Evolutionary conservation across 1,139 yeast species (phyloP), one percentile per base, ranked within the genome.

Genomic region (Yarrowia galli): DNA sequence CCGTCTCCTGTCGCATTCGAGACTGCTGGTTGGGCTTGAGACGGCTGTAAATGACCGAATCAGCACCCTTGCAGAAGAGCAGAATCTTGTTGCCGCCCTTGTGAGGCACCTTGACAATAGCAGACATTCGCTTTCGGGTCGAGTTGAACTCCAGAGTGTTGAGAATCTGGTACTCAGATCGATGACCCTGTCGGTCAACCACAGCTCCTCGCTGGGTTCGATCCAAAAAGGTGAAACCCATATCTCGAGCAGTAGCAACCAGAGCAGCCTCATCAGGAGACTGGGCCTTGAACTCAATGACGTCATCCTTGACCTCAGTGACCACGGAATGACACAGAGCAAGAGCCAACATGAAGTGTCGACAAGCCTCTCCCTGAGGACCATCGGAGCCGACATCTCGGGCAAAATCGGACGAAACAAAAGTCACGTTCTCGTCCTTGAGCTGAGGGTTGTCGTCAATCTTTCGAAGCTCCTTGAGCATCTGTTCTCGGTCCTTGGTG

Each of bases 251-350:
- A 60, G 95, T 92, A 8, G 89, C 86, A 4, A 95, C 98, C 69
- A 95, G 84, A 0, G 99, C 98, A 63, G 97, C 96, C 79, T 95
- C 99, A 81, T 95, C 99, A 0, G 99, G 99, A n/a, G 97, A 91
- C 78, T 95, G 98, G 0, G 99, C 98, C 76, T 92, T 91, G 75
- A 91, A 85, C 51, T 81, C 83, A 43, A 91, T 89, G 35, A 68
- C 45, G 58, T 83, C 82, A 16, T 82, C 82, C 36, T 69, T 69
- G 10, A 67, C 68, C 72, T 90, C 98, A 16, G 97, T 89, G 61
- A 93, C 84, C 12, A 92, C 98, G 28, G 97, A 89, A 75, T 95
- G 98, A 78, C 99, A 95, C 45, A 95, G 81, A 0, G 98, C 96
- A 68, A 95, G 82, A 0, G 96, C 92, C 65, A 90, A 78, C 76